Conservation (phyloP, 257 asterid species). For the Fraxinus excelsior region DNA sequence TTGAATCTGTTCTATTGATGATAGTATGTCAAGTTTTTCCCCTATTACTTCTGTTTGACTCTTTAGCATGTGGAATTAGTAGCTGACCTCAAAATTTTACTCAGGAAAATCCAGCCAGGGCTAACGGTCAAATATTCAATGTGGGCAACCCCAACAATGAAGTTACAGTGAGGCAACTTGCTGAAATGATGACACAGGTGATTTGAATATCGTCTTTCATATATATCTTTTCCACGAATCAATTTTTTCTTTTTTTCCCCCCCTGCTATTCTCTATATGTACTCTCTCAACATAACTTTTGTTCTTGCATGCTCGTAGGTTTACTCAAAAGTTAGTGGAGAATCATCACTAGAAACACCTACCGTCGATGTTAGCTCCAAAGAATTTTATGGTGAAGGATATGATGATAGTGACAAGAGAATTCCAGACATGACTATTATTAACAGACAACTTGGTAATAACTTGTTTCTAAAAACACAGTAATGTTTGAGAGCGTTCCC, state of each 20-base stretch:
- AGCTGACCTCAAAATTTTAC: slow-evolving; percentile 21
- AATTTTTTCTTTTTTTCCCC: background rate
- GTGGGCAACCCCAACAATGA: slow-evolving; percentile 65
- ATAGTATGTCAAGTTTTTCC: slow-evolving; percentile 43
- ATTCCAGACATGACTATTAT: slow-evolving; percentile 80
- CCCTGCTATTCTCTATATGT: background rate
- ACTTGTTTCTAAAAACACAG: background rate
- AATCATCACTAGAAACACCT: slow-evolving; percentile 51
- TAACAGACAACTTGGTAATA: slow-evolving; percentile 65
- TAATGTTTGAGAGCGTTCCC: background rate
- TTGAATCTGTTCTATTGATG: slow-evolving; percentile 74
- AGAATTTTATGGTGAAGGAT: slow-evolving; percentile 76
- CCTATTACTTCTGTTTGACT: background rate
- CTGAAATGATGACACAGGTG: slow-evolving; percentile 65
- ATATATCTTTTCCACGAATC: background rate
- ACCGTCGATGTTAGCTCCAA: slow-evolving; percentile 67
- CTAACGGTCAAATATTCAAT: slow-evolving; percentile 56
- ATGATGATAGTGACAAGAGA: slow-evolving; percentile 77
- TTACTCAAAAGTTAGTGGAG: slow-evolving; percentile 69
- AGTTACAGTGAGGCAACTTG: slow-evolving; percentile 58
- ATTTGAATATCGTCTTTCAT: background rate
- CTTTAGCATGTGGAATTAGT: background rate
- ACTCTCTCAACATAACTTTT: background rate
- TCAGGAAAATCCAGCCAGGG: slow-evolving; percentile 59
- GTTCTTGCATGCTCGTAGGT: slow-evolving; percentile 38